These are phyloP conservation scores for Saksenaea vasiformis DNA, from an alignment of 371 early-diverging fungal genomes.

Conservation along the genomic window DNA sequence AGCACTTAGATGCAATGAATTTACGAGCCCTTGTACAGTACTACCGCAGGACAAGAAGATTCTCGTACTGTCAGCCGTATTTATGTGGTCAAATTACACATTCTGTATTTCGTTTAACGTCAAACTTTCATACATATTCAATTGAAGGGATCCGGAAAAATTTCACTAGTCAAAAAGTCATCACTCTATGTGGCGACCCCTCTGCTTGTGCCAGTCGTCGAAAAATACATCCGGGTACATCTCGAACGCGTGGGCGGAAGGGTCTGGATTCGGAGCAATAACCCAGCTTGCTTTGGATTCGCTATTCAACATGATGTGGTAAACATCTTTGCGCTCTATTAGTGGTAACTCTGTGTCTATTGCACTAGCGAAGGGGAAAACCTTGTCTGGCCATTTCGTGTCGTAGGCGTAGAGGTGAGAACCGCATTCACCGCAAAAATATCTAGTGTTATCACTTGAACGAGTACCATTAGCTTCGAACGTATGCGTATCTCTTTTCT, in stretches of 20 bases:
- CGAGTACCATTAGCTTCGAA: not conserved
- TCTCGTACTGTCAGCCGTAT: too few relatives aligned
- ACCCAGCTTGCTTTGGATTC: slow-evolving; percentile 45
- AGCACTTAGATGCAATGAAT: too few relatives aligned
- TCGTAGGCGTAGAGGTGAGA: slow-evolving; percentile 43
- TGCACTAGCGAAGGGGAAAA: slow-evolving; percentile 45
- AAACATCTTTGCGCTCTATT: slow-evolving; percentile 19
- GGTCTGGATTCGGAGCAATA: slow-evolving; percentile 13
- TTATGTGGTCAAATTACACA: too few relatives aligned
- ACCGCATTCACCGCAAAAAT: slow-evolving; percentile 52
- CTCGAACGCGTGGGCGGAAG: slow-evolving; percentile 22
- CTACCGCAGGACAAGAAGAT: too few relatives aligned
- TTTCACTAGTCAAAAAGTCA: too few relatives aligned
- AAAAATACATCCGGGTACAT: slow-evolving; percentile 44
- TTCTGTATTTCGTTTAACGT: too few relatives aligned
- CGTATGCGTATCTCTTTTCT: not conserved
- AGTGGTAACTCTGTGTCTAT: slow-evolving; percentile 42
- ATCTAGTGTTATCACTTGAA: slow-evolving; percentile 43
- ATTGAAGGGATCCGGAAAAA: too few relatives aligned
- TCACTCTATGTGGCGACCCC: too few relatives aligned
- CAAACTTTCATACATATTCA: too few relatives aligned
- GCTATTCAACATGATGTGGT: slow-evolving; percentile 35
- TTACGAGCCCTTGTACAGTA: too few relatives aligned
- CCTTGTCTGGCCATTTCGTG: slow-evolving; percentile 25
- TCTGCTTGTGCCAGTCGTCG: slow-evolving; percentile 47